phyloP scores from a whole-genome alignment of 176 grass and related monocot genomes.

The Lolium rigidum region DNA sequence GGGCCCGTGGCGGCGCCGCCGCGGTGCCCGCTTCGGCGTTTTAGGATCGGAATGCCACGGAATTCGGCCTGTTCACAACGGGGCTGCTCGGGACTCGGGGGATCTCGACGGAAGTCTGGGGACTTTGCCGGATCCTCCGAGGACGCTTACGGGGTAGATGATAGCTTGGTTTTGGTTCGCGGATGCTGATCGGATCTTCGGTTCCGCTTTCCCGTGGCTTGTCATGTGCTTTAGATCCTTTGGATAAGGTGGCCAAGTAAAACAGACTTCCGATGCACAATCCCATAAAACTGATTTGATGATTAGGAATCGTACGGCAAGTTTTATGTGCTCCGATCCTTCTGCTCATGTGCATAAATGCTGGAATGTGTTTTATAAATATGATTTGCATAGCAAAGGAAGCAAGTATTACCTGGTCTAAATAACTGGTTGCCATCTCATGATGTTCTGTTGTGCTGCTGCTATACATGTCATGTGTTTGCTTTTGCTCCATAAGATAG shows the following conservation, averaged over 20 bases:
- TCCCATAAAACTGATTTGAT: not conserved
- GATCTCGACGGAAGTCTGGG: conserved; percentile 5
- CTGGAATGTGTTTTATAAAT: not conserved
- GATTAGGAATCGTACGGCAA: not conserved
- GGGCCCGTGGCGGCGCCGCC: not conserved
- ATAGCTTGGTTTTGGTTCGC: not conserved
- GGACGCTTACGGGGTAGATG: conserved; percentile 17
- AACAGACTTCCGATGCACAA: conserved; percentile 2
- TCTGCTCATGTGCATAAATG: conserved; percentile 14
- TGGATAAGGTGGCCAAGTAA: not conserved
- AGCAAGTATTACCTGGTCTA: conserved; percentile 3
- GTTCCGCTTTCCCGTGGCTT: not conserved
- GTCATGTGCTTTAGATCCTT: conserved; percentile 35
- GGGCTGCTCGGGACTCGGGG: not conserved
- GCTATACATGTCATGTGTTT: too few relatives aligned
- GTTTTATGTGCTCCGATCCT: not conserved
- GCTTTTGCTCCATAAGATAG: too few relatives aligned
- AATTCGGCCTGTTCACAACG: not conserved
- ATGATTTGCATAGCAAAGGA: conserved; percentile 10
- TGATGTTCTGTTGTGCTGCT: not conserved
- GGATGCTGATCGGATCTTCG: conserved; percentile 24
- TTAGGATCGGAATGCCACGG: conserved; percentile 36
- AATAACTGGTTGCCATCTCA: not conserved
- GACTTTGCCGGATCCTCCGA: conserved; percentile 35
- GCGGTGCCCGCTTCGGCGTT: not conserved